Evolutionary conservation across 768 basidiomycete species (phyloP), one percentile per base, ranked within the genome.

Genomic region (Dacryopinax primogenitus): DNA sequence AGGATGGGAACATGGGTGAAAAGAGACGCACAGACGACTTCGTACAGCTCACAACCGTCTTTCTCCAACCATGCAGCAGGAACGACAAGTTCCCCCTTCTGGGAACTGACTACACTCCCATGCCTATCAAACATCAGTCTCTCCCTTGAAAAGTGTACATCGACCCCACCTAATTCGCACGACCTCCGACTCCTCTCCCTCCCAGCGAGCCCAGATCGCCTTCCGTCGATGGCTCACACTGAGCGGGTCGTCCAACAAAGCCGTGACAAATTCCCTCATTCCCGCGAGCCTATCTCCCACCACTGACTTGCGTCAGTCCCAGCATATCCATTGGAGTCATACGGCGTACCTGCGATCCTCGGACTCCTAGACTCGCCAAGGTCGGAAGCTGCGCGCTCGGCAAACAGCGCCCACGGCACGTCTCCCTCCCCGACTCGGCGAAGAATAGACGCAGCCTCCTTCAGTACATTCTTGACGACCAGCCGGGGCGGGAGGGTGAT

Each of bases 161-260:
- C 26, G 26, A 58, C 26, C 51, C 15, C 18, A 58, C 51, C 18
- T 23, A 13, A 58, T 58, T 26, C 51, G 51, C 4, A 58, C 51
- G 18, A 58, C 51, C 51, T 58, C 51, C 51, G 26, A 11, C 13
- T 30, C 51, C 4, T 58, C 51, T 30, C 51, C 51, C 15, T 58
- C 51, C 51, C 51, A 58, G 15, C 51, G 23, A 4, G 26, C 18
- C 51, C 51, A 58, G 30, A 58, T 58, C 13, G 51, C 51, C 26
- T 58, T 58, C 51, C 51, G 3, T 30, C 51, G 12, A 30, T 58
- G 51, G 26, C 51, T 58, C 4, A 21, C 15, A 21, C 51, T 58
- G 68, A 91, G 81, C 15, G 88, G 88, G 64, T 90, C 84, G 45
- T 85, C 81, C 16, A 91, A 76, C 35, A 91, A 77, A 6, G 87